phyloP scores from a whole-genome alignment of 164 flowering plant genomes.

The Vitis cinerea region DNA sequence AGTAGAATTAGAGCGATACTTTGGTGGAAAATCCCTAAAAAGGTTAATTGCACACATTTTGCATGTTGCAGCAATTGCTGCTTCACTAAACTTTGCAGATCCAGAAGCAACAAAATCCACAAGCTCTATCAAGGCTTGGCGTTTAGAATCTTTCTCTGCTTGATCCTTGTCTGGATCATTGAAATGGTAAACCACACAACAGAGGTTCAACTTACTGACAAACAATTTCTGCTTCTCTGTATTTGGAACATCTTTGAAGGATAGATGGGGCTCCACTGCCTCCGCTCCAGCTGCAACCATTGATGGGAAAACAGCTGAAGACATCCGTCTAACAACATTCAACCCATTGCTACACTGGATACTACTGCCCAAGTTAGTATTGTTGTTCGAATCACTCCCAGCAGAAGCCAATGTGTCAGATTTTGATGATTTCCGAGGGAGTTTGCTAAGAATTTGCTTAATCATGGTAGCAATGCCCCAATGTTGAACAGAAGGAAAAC shows the following conservation, averaged over 20 bases:
- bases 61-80: slow-evolving; percentile 49
- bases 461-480: slow-evolving; percentile 34
- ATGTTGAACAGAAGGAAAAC: slow-evolving; percentile 12
- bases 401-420: slow-evolving; percentile 26
- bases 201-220: slow-evolving; percentile 52
- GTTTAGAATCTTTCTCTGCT: slow-evolving; percentile 42
- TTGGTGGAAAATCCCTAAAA: slow-evolving; percentile 58
- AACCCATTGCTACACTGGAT: slow-evolving; percentile 31
- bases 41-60: slow-evolving; percentile 55
- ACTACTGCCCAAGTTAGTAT: slow-evolving; percentile 19
- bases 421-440: slow-evolving; percentile 45
- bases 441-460: slow-evolving; percentile 48
- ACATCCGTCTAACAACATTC: slow-evolving; percentile 55
- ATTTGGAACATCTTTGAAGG: slow-evolving; percentile 58
- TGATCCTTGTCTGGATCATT: slow-evolving; percentile 34
- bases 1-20: slow-evolving; percentile 19
- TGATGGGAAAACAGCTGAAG: slow-evolving; percentile 60
- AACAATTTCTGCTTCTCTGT: slow-evolving; percentile 50
- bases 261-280: slow-evolving; percentile 43
- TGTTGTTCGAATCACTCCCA: slow-evolving; percentile 26
- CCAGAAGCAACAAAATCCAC: slow-evolving; percentile 55
- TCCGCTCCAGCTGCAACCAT: slow-evolving; percentile 43
- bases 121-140: slow-evolving; percentile 47
- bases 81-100: slow-evolving; percentile 49
- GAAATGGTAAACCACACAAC: slow-evolving; percentile 41